Base-by-base conservation (phyloP, 257 asterid genomes). In the Fraxinus pennsylvanica region DNA sequence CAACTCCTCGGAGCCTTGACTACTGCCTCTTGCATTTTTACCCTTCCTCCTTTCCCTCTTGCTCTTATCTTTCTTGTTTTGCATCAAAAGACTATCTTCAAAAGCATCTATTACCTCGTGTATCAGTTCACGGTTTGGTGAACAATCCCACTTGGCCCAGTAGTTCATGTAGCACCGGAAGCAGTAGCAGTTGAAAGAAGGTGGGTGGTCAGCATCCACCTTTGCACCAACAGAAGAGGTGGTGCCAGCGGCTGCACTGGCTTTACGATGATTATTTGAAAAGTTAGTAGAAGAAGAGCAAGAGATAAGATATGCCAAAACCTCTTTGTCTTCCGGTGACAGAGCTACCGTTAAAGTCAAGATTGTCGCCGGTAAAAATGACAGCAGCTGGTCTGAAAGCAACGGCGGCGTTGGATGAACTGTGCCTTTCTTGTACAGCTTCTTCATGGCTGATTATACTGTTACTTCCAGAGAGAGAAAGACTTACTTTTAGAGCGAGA, bases 91-190 rank as follows among this genome's bases (percentile, higher is more conserved):
- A 22, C 82, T 85, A 3, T 91, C 94, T 54, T 92, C 96, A 41
- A 85, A 92, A 30, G 90, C 94, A 54, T 92, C 97, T 0, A 91
- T 87, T 0, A 88, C 71, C 81, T 91, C 93, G 85, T 92, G 90
- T 43, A 92, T 92, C 39, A 89, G 89, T 50, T 91, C 89, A 14
- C 94, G 89, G 74, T 91, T 91, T 9, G 94, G 91, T 45, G 97
- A 92, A 0, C 92, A 72, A 57, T 90, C 92, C 97, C 97, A 92
- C 80, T 83, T 86, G 1, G 75, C 91, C 97, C 97, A 92, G 43
- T 89, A 92, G 71, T 87, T 83, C 87, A 78, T 89, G 65, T 92
- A 92, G 79, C 97, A 92, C 14, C 89, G 82, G 87, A 92, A 92
- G 85, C 97, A 91, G 85, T 66, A 78, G 84, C 97, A 92, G 85